Conservation (phyloP, 108 stramenopile species). For the Cyclostephanos tholiformis region DNA sequence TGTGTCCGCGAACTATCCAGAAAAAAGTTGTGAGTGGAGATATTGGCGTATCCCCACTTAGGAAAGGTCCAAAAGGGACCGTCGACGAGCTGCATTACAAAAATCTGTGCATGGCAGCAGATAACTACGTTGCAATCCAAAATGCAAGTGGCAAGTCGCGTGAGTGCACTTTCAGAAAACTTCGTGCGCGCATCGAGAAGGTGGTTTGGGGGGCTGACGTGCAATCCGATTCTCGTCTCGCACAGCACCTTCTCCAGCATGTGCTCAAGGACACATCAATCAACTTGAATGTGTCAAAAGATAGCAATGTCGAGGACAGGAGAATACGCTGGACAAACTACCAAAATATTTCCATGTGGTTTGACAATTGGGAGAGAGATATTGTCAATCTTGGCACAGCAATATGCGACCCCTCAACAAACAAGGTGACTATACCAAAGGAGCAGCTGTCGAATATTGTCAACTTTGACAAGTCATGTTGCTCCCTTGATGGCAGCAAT, state of each 20-base stretch:
- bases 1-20: neutral
- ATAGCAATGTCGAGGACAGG: neutral
- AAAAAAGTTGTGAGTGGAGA: neutral
- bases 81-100: neutral
- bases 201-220: too few relatives aligned
- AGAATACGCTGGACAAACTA: slow-evolving; percentile 4
- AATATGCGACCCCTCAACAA: neutral
- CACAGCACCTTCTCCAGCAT: neutral
- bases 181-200: neutral
- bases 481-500: slow-evolving; percentile 14
- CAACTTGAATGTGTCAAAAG: neutral
- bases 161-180: too few relatives aligned
- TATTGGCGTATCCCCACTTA: neutral
- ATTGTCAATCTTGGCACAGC: slow-evolving; percentile 1
- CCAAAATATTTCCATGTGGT: slow-evolving; percentile 4
- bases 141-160: too few relatives aligned
- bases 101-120: neutral
- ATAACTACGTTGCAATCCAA: neutral
- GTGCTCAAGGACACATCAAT: neutral
- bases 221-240: too few relatives aligned
- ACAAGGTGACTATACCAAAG: slow-evolving; percentile 4
- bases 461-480: slow-evolving; percentile 12
- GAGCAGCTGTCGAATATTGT: slow-evolving; percentile 12
- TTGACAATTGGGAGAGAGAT: neutral
- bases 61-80: neutral